phyloP scores from a whole-genome alignment of 2,329 filamentous ascomycete species.

The Colletotrichum euphorbiae region DNA sequence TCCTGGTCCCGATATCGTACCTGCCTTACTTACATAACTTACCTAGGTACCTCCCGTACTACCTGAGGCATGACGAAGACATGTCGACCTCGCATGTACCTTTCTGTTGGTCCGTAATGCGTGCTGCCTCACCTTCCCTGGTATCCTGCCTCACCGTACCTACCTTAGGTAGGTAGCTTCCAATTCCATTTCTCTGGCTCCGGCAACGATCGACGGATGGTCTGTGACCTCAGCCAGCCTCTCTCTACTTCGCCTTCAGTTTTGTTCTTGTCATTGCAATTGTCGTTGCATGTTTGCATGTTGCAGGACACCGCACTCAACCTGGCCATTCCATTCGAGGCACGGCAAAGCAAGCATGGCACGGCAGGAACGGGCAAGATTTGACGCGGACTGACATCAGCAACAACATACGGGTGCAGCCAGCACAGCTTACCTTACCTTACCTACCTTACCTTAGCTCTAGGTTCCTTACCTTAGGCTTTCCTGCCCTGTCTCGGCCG shows the following conservation, averaged over 20 bases:
- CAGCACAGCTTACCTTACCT: constrained; percentile 1
- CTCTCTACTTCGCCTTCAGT: background rate
- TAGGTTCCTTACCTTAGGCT: background rate
- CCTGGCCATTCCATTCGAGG: constrained; percentile 1
- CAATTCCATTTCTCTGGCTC: constrained; percentile 3
- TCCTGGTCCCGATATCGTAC: too few species aligned
- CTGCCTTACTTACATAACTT: too few species aligned
- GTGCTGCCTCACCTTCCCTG: too few species aligned
- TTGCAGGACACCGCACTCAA: background rate
- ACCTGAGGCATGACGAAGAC: too few species aligned
- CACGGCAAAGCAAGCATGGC: constrained; percentile 14
- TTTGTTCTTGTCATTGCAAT: background rate
- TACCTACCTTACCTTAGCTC: background rate
- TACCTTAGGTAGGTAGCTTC: constrained; percentile 13
- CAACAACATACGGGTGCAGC: background rate
- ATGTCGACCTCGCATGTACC: too few species aligned
- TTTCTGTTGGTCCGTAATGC: too few species aligned
- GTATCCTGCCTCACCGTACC: background rate
- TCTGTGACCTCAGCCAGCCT: constrained; percentile 18
- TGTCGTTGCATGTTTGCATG: constrained; percentile 5
- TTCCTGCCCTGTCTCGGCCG: background rate
- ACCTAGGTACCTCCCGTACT: too few species aligned
- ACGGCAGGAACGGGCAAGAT: background rate
- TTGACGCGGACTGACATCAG: constrained; percentile 17
- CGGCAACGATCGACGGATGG: constrained; percentile 5